phyloP scores from a whole-genome alignment of 2,329 filamentous ascomycete genomes.

The Talaromyces marneffei region DNA sequence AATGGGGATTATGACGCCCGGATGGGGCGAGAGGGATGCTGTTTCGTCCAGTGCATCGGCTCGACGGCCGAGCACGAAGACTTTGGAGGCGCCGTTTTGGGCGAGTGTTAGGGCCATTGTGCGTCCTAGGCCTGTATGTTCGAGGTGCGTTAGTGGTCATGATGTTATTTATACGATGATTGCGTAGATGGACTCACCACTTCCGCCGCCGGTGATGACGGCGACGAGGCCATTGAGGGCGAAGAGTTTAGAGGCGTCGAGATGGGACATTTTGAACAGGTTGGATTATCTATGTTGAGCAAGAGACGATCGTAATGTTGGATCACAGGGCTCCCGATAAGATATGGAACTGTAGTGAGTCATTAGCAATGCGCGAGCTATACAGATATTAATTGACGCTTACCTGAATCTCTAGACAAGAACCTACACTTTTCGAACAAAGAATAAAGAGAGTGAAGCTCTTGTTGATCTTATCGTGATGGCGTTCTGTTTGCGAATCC shows the following conservation, averaged over 20 bases:
- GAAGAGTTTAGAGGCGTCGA: conserved; percentile 11
- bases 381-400: too few relatives aligned
- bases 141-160: too few relatives aligned
- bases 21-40: conserved; percentile 16
- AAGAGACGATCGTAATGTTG: too few relatives aligned
- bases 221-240: conserved; percentile 47
- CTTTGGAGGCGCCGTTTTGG: conserved; percentile 46
- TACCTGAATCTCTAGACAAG: background rate
- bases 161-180: background rate
- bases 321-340: background rate
- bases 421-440: background rate
- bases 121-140: conserved; percentile 31
- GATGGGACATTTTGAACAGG: background rate
- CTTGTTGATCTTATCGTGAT: background rate
- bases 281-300: too few relatives aligned
- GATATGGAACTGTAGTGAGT: background rate
- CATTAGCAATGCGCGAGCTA: too few relatives aligned
- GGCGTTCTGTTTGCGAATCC: background rate
- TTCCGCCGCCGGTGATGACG: conserved; percentile 57
- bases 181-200: conserved; percentile 38
- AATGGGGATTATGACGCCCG: conserved; percentile 37
- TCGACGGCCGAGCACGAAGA: conserved; percentile 50
- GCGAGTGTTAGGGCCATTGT: conserved; percentile 41
- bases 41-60: conserved; percentile 33
- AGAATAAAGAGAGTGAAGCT: too few relatives aligned